Percentiles rank a stretch among this genome's conserved stretches.
Evolutionary conservation across 2,329 filamentous ascomycete genomes (phyloP).

Genomic region (Aspergillus texensis): DNA sequence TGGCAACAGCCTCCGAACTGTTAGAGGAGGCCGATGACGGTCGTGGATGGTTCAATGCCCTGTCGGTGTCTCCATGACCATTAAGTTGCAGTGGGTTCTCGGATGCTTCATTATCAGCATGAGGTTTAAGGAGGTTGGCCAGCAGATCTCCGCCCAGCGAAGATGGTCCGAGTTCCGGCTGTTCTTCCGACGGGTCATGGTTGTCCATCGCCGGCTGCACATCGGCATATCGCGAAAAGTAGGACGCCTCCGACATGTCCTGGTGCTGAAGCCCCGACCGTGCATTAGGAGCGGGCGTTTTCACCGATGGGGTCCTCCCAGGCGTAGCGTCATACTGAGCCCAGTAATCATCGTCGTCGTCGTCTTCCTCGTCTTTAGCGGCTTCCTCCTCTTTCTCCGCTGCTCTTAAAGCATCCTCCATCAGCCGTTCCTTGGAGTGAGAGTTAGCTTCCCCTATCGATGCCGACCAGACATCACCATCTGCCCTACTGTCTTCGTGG

Average conservation of each 20-base stretch:
- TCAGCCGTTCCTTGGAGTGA: slow-evolving; percentile 38
- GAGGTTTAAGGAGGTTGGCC: slow-evolving; percentile 41
- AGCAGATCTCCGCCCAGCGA: slow-evolving; percentile 59
- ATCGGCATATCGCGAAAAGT: slow-evolving; percentile 63
- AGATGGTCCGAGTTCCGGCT: slow-evolving; percentile 50
- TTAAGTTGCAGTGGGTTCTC: slow-evolving; percentile 27
- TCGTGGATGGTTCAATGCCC: slow-evolving; percentile 45
- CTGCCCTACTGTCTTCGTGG: slow-evolving; percentile 52
- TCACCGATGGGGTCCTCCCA: slow-evolving; percentile 50
- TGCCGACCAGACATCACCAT: slow-evolving; percentile 54
- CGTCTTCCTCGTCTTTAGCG: slow-evolving; percentile 42
- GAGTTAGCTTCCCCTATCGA: slow-evolving; percentile 60
- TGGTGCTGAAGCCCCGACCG: slow-evolving; percentile 31
- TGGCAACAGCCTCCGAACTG: slow-evolving; percentile 55
- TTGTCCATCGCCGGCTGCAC: slow-evolving; percentile 67
- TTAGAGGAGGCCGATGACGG: slow-evolving; percentile 46
- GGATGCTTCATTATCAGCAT: slow-evolving; percentile 32
- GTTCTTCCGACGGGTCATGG: slow-evolving; percentile 62
- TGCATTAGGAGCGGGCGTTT: slow-evolving; percentile 35
- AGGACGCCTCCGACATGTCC: slow-evolving; percentile 56
- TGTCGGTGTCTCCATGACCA: slow-evolving; percentile 27
- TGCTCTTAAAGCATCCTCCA: slow-evolving; percentile 40
- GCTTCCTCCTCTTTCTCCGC: slow-evolving; percentile 26
- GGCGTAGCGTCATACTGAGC: slow-evolving; percentile 63
- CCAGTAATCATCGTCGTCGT: slow-evolving; percentile 64